phyloP scores from a whole-genome alignment of 2,329 filamentous ascomycete genomes.

The Alternaria gaisen region DNA sequence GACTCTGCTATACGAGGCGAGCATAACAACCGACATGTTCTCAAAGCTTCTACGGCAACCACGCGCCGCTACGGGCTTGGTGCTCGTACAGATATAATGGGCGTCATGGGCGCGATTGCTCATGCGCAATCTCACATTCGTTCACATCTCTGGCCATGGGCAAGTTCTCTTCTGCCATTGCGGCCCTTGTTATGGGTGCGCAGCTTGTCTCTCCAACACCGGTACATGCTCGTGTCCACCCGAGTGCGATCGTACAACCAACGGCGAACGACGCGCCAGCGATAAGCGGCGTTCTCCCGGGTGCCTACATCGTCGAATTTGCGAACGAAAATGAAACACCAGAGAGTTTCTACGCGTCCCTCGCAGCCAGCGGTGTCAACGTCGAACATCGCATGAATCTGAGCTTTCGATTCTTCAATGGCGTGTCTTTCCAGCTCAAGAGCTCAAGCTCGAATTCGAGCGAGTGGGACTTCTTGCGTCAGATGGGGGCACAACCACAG shows the following conservation, averaged over 20 bases:
- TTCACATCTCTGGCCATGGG: not conserved
- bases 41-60: not conserved
- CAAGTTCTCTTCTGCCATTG: constrained; percentile 4
- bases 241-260: constrained; percentile 3
- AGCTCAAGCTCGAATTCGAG: constrained; percentile 12
- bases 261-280: not conserved
- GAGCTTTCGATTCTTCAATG: constrained; percentile 29
- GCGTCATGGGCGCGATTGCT: not conserved
- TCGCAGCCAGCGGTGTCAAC: constrained; percentile 18
- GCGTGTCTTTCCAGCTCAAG: constrained; percentile 26
- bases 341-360: constrained; percentile 22
- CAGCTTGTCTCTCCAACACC: constrained; percentile 6
- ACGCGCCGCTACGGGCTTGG: constrained; percentile 6
- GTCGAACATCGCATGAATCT: constrained; percentile 26
- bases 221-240: not conserved
- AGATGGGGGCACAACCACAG: constrained; percentile 4
- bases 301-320: constrained; percentile 31
- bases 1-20: constrained; percentile 10
- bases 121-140: not conserved
- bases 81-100: constrained; percentile 8
- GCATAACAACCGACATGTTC: constrained; percentile 1
- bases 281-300: constrained; percentile 4
- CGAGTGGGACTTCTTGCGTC: not conserved
- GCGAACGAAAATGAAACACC: constrained; percentile 17
- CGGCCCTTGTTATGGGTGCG: constrained; percentile 12